These are phyloP conservation scores for Aspergillus fumigatus DNA, from an alignment of 2,329 filamentous ascomycete species.

Conservation along the genomic window DNA sequence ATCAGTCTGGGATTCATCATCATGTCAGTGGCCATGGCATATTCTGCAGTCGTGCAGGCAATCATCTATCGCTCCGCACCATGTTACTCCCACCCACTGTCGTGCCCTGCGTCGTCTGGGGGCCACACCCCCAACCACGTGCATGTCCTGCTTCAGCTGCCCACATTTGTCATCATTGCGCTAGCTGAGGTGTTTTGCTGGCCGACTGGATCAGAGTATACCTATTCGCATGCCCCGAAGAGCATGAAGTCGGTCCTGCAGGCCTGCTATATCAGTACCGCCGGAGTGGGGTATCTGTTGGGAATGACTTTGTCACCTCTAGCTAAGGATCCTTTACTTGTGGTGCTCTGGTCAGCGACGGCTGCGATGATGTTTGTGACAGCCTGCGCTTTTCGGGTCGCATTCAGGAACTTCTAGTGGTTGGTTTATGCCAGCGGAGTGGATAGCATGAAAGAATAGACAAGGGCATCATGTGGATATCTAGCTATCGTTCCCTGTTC, in stretches of 20 bases:
- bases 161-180: conserved; percentile 37
- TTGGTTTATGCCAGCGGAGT: too few species aligned
- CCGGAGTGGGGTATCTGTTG: conserved; percentile 2
- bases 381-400: not conserved
- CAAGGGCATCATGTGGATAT: too few species aligned
- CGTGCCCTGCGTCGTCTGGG: conserved; percentile 20
- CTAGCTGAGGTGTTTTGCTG: conserved; percentile 42
- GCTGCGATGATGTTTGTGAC: not conserved
- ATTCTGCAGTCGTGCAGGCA: conserved; percentile 54
- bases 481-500: too few species aligned
- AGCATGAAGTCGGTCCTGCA: conserved; percentile 36
- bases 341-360: not conserved
- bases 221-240: conserved; percentile 41
- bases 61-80: conserved; percentile 55
- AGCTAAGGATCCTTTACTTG: not conserved
- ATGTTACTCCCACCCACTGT: conserved; percentile 46
- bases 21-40: conserved; percentile 50
- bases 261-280: conserved; percentile 15
- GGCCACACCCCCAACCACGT: conserved; percentile 26
- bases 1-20: conserved; percentile 55
- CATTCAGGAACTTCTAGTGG: not conserved
- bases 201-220: conserved; percentile 42
- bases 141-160: conserved; percentile 39
- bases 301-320: conserved; percentile 1
- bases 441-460: too few species aligned